phyloP scores from a whole-genome alignment of 192 early-diverging fungal species.

The Backusella parvicylindrica region DNA sequence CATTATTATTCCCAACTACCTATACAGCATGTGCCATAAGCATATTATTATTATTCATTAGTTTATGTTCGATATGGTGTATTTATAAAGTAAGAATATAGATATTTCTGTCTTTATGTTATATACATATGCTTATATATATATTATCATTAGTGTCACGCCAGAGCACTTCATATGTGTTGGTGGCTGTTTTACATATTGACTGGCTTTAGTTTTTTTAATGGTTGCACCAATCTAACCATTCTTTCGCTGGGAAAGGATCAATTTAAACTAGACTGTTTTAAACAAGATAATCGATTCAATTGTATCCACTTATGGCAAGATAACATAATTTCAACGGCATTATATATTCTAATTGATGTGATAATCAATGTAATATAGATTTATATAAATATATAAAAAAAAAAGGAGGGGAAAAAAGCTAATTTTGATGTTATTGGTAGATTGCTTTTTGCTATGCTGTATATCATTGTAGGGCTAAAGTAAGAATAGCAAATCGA shows the following conservation, averaged over 20 bases:
- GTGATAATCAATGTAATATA: not conserved
- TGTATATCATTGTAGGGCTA: not conserved
- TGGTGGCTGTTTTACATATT: slow-evolving; percentile 8
- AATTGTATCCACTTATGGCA: not conserved
- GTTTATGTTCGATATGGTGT: not conserved
- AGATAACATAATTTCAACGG: not conserved
- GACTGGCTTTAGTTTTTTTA: slow-evolving; percentile 2
- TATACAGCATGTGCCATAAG: slow-evolving; percentile 8
- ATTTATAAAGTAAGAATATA: not conserved
- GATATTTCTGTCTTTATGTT: not conserved
- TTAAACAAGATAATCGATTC: not conserved
- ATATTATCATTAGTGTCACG: not conserved
- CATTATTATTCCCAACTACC: not conserved
- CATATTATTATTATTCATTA: not conserved
- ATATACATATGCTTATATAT: not conserved
- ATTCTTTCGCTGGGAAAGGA: slow-evolving; percentile 1
- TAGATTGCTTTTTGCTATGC: slow-evolving; percentile 8
- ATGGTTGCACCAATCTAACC: not conserved
- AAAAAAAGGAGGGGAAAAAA: not conserved
- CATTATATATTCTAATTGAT: not conserved
- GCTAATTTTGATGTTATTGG: not conserved
- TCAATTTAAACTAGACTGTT: slow-evolving; percentile 2
- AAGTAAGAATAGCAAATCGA: not conserved
- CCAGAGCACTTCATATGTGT: not conserved
- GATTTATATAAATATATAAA: not conserved